Percentiles rank a stretch among this genome's conserved stretches.
phyloP scores from a whole-genome alignment of 352 stramenopile genomes.

The Phytophthora cactorum region DNA sequence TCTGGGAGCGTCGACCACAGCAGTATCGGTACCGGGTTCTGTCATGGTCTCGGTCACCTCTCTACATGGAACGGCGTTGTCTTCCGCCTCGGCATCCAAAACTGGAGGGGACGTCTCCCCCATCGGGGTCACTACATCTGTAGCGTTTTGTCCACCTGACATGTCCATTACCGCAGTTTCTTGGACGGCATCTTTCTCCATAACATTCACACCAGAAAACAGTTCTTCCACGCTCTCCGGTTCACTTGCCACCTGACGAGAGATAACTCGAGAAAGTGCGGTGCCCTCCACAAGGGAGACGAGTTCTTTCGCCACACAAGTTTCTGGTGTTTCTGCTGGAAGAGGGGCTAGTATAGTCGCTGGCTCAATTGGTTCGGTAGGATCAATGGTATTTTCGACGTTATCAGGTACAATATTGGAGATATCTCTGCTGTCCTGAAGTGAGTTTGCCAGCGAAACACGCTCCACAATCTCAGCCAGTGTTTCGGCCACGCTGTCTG shows the following conservation, averaged over 20 bases:
- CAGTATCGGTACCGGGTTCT: neutral
- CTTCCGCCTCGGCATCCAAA: neutral
- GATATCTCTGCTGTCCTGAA: neutral
- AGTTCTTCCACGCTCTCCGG: conserved; percentile 6
- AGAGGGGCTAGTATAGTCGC: neutral
- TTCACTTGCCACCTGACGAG: neutral
- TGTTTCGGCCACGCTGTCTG: conserved; percentile 1
- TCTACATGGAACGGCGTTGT: neutral
- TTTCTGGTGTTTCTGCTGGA: conserved; percentile 1
- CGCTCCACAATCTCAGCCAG: neutral
- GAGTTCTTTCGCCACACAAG: conserved; percentile 12
- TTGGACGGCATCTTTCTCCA: conserved; percentile 1
- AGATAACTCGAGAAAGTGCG: conserved; percentile 8
- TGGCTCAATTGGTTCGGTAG: neutral
- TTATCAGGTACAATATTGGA: neutral
- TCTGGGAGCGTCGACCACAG: no score
- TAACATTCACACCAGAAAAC: neutral
- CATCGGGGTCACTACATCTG: neutral
- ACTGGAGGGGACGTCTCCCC: neutral
- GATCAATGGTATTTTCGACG: neutral
- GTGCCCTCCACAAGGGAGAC: conserved; percentile 17
- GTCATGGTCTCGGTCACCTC: neutral
- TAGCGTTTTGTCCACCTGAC: neutral
- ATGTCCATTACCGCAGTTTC: neutral
- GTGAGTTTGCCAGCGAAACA: neutral